Evolutionary conservation across 1,284 basidiomycete genomes (phyloP), one percentile per base, ranked within the genome.

Genomic region (Austroboletus niveus): DNA sequence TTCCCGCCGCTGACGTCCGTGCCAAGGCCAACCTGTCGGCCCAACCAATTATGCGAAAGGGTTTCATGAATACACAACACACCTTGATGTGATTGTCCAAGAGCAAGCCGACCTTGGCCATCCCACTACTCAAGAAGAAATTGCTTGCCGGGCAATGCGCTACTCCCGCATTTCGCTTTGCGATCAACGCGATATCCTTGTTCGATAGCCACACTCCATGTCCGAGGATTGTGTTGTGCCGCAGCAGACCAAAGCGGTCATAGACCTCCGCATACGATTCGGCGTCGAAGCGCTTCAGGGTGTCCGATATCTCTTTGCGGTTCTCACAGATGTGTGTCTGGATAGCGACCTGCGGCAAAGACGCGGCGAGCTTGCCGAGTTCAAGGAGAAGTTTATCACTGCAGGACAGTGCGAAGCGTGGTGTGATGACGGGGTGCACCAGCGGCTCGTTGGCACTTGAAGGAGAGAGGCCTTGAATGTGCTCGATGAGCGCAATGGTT

Each of bases 271-370:
- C 79, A 61, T 94, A 94, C 30, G 80, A 77, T 2, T 51, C 73
- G 70, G 74, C 69, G 1, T 83, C 81, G 70, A 94, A 96, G 32
- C 92, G 74, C 46, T 76, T 57, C 56, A 78, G 75, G 8, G 85
- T 87, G 53, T 80, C 81, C 30, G 68, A 75, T 50, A 97, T 79
- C 70, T 98, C 95, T 17, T 76, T 67, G 4, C 66, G 70, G 68
- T 94, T 96, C 74, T 98, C 95, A 17, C 87, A 85, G 35, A 98
- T 83, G 71, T 98, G 94, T 0, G 95, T 98, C 70, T 98, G 95
- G 43, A 97, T 87, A 38, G 80, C 78, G 29, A 97, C 73, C 0
- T 75, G 66, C 9, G 81, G 76, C 54, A 85, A 73, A 1, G 71
- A 62, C 22, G 64, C 59, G 0, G 81, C 82, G 14, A 60, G 55